Base-by-base conservation (phyloP, 768 basidiomycete species). In the Filobasidium floriforme region DNA sequence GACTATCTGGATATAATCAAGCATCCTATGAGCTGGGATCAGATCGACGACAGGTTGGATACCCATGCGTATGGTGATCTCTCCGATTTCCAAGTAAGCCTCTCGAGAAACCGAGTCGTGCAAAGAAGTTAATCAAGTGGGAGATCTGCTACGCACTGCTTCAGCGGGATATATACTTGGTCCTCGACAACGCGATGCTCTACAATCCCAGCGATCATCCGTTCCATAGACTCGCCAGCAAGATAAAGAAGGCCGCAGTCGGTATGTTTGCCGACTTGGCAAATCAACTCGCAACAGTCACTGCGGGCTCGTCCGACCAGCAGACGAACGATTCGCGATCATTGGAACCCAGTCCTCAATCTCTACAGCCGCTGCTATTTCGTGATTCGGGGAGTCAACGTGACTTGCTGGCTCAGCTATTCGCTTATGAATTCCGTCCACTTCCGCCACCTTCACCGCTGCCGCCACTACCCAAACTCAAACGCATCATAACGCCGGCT, bases 1-100 rank as follows among this genome's bases (percentile, higher is more conserved):
- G 93, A 97, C 75, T 99, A 99, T 73, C 88, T 89, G 76, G 88
- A 91, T 26, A 84, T 93, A 59, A 86, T 98, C 77, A 88, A 87
- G 71, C 81, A 86, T 65, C 96, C 96, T 4, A 97, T 98, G 92
- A 90, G 94, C 78, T 86, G 96, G 78, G 77, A 81, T 64, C 90
- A 88, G 7, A 94, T 98, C 83, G 85, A 88, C 68, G 83, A 87
- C 72, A 97, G 91, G 79, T 83, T 98, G 19, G 87, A 90, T 41
- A 84, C 82, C n/a, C 88, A 88, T 75, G 83, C 86, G 71, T 98
- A 97, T 77, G 75, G 81, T 12, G 82, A 83, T 28, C 78, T 92
- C 51, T 85, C 86, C 59, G 80, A 82, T 18, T 94, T 97, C 73
- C 80, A 86, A 55, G 86, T 77, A 54, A 52, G 72, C 67, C 19